Percentiles rank a stretch among this genome's conserved stretches.
Conservation (phyloP, 768 basidiomycete species). For the Mycena haematopus region DNA sequence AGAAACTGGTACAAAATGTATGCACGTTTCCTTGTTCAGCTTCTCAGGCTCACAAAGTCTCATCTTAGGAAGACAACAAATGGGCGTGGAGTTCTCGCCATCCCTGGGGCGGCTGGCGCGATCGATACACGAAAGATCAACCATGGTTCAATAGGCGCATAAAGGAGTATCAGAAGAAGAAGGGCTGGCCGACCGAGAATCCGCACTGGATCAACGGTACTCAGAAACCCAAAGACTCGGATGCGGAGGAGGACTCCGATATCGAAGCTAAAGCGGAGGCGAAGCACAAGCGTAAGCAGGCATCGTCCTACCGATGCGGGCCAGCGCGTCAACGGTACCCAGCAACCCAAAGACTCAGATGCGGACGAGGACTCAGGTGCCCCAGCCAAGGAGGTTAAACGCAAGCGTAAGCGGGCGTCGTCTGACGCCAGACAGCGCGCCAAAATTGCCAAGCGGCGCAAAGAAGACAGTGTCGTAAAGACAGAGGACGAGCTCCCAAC, state of each 20-base stretch:
- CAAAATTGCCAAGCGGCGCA: slow-evolving; percentile 1
- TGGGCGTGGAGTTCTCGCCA: slow-evolving; percentile 64
- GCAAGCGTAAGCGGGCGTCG: background rate
- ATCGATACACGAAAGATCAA: slow-evolving; percentile 58
- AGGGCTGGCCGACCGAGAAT: slow-evolving; percentile 31
- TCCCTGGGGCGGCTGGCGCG: slow-evolving; percentile 68
- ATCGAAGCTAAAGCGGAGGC: too few relatives aligned
- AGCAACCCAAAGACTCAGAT: background rate
- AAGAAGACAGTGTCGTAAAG: slow-evolving; percentile 1
- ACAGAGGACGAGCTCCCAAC: slow-evolving; percentile 13
- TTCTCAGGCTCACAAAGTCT: slow-evolving; percentile 4
- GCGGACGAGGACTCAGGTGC: too few relatives aligned
- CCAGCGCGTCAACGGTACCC: slow-evolving; percentile 16
- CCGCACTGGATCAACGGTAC: slow-evolving; percentile 2
- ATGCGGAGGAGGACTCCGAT: slow-evolving; percentile 3
- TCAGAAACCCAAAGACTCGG: slow-evolving; percentile 18
- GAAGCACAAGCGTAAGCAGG: slow-evolving; percentile 9
- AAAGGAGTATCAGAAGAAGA: slow-evolving; percentile 42
- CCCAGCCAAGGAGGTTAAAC: too few relatives aligned
- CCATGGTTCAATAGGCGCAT: slow-evolving; percentile 51
- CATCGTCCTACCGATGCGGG: background rate
- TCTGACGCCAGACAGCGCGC: slow-evolving; percentile 12
- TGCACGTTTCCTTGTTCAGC: slow-evolving; percentile 21
- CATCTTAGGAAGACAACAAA: slow-evolving; percentile 43
- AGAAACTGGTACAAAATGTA: slow-evolving; percentile 54